Evolutionary conservation across 768 basidiomycete species (phyloP), one percentile per base, ranked within the genome.

Genomic region (Phlegmacium glaucopus): DNA sequence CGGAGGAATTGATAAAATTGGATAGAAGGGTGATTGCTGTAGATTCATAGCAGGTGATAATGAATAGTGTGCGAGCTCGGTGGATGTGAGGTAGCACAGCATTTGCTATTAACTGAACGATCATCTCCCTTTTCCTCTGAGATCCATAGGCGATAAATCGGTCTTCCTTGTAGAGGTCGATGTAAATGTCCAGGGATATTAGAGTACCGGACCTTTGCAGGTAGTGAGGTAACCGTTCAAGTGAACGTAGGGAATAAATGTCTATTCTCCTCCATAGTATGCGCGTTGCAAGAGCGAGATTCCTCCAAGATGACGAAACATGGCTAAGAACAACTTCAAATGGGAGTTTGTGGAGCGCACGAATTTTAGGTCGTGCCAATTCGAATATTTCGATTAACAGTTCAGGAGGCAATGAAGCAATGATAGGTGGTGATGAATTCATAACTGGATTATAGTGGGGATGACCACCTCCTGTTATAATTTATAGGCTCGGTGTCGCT

Each of bases 241-340:
- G 26, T 16, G 68, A 67, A 8, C 51, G 39, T 13, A 44, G 51
- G 2, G 68, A 63, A 27, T 59, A 63, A 25, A 70, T 61, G 30
- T 60, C 47, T 35, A 76, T 64, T 16, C 60, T 63, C 39, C 49
- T 66, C 76, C 77, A 78, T 6, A 78, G 60, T 4, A 54, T 42
- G 2, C 71, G 67, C 5, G 64, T 68, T 11, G 56, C 52, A 18
- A 72, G 44, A 1, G 70, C 72, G 12, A 68, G 53, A 3, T 55
- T 56, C 39, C 76, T 65, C 73, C 75, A 77, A 40, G 57, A 60
- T 13, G 47, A 47, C n/a, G 67, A 76, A 34, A 77, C 72, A 47
- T 76, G 74, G 32, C 69, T 70, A 12, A 72, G 48, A 10, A 57
- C 16, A n/a, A 77, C 67, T 51, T 71, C 69, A 18, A 61, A 61